These are phyloP conservation scores for Ceratocystis variospora DNA, from an alignment of 2,329 filamentous ascomycete genomes.

Conservation along the genomic window DNA sequence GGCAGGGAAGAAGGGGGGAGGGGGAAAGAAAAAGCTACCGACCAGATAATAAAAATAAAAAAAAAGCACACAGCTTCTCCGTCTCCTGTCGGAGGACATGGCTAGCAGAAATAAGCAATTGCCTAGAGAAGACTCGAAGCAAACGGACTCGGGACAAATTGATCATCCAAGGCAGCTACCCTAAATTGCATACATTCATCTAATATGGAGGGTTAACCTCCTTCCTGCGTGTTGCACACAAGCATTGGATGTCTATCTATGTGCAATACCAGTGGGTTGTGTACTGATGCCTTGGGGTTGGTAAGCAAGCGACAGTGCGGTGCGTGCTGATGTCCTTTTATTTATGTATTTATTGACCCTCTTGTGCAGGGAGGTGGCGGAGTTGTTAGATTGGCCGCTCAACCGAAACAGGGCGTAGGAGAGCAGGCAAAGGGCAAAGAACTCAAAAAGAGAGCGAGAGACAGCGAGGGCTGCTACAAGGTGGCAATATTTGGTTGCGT, in stretches of 20 bases:
- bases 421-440: neutral
- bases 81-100: no score
- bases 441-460: neutral
- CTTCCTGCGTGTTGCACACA: no score
- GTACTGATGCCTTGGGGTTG: no score
- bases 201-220: neutral
- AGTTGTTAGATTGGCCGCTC: slow-evolving; percentile 1
- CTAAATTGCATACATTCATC: neutral
- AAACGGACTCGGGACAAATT: neutral
- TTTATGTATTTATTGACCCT: no score
- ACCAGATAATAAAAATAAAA: neutral
- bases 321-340: no score
- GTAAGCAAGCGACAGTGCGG: no score
- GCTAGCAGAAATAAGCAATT: neutral
- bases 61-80: neutral
- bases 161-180: neutral
- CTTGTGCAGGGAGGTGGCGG: neutral
- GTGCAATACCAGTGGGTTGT: no score
- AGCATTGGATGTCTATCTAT: no score
- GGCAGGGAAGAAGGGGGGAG: neutral
- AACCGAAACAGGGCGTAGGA: neutral
- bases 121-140: neutral
- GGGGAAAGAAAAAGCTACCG: no score
- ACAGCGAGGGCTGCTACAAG: neutral
- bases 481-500: no score